Evolutionary conservation across 257 asterid species (phyloP), one percentile per base, ranked within the genome.

Genomic region (Pogostemon cablin): DNA sequence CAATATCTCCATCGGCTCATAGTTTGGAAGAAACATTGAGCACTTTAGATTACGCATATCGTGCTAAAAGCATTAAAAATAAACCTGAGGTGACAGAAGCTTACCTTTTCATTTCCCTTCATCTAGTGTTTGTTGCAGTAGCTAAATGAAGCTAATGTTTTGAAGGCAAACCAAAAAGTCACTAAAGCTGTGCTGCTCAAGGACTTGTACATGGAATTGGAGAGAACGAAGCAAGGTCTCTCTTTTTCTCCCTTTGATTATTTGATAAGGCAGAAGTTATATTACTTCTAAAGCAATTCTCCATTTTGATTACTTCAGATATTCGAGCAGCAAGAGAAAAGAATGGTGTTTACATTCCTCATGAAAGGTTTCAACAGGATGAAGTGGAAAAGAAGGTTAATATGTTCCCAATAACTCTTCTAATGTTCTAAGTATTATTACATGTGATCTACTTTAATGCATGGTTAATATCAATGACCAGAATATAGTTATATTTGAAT

Each of bases 291-390:
- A 73, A 6, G 15, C 66, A 3, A 9, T 52, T 62, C 52, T 15
- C 32, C 17, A 5, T 67, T 42, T 61, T 43, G 40, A 62, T 70
- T 55, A 17, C 42, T 80, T 67, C 79, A 90, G 97, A 91, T 82
- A 84, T 91, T 81, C 87, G 85, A 74, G 97, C 96, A 40, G 97
- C 96, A 35, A 91, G 97, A 79, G 96, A 91, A 79, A 88, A 84
- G 77, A 88, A 87, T 74, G 97, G 97, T 62, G 88, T 91, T 35
- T 91, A 91, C 61, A 86, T 91, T 83, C 91, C 97, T 44, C 90
- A 85, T 65, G 96, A 91, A 82, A 88, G 96, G 76, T 91, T 86
- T 74, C 64, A 74, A 61, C 92, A 82, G 84, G 96, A 88, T 75
- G 96, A 91, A 83, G 89, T 85, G 52, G 96, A 88, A 67, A 88